These are phyloP conservation scores for Pseudisothecium myosuroides DNA, from an alignment of 225 moss, liverwort and hornwort species.

Conservation along the genomic window DNA sequence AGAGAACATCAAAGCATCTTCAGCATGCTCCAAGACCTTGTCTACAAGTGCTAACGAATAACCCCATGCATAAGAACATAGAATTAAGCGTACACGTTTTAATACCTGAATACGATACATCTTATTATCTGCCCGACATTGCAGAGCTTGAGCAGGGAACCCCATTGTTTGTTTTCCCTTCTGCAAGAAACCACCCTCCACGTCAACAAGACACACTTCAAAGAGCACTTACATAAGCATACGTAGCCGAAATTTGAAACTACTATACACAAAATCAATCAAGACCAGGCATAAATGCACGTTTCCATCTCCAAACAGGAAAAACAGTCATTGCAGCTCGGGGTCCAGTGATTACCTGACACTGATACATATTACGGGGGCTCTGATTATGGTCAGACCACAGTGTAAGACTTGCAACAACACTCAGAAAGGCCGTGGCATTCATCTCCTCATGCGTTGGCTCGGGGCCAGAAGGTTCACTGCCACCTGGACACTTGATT, in stretches of 20 bases:
- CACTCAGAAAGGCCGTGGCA: slow-evolving; percentile 73
- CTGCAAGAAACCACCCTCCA: slow-evolving; percentile 30
- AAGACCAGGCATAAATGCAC: not conserved
- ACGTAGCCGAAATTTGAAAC: not conserved
- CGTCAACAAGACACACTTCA: not conserved
- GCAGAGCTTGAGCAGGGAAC: slow-evolving; percentile 86
- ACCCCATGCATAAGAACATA: not conserved
- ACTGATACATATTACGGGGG: slow-evolving; percentile 99
- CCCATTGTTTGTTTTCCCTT: slow-evolving; percentile 99
- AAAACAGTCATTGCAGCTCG: not conserved
- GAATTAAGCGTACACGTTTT: not conserved
- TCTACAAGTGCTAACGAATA: not conserved
- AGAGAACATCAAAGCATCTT: not conserved
- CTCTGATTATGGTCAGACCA: slow-evolving; percentile 99
- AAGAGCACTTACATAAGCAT: not conserved
- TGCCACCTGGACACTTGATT: slow-evolving; percentile 91
- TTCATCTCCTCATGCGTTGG: slow-evolving; percentile 79
- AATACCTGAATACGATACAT: slow-evolving; percentile 90
- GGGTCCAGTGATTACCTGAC: slow-evolving; percentile 46
- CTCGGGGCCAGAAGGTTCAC: slow-evolving; percentile 17
- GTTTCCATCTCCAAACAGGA: not conserved
- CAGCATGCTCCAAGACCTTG: not conserved
- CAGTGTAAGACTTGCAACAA: slow-evolving; percentile 92
- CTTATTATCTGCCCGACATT: slow-evolving; percentile 78
- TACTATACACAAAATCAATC: not conserved